Conservation (phyloP, 805 yeast genomes). For the Debaryomyces tyrocola region DNA sequence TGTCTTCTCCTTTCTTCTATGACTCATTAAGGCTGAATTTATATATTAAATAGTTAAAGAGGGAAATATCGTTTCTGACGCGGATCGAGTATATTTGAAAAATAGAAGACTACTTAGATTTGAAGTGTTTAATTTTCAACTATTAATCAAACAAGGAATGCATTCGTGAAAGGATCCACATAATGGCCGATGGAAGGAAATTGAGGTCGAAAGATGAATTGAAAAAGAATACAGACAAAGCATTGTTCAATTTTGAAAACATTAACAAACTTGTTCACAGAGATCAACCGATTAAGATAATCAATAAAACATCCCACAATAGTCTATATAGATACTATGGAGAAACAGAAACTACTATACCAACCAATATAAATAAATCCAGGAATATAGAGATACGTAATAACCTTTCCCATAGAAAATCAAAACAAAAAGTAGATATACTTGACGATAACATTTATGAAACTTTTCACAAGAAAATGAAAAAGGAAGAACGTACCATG, state of each 20-base stretch:
- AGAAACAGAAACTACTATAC: conserved; percentile 10
- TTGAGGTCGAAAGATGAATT: conserved; percentile 29
- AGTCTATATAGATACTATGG: conserved; percentile 13
- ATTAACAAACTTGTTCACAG: conserved; percentile 23
- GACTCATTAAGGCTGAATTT: conserved; percentile 13
- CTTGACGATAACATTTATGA: conserved; percentile 45
- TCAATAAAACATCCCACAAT: conserved; percentile 4
- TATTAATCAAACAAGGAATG: background rate
- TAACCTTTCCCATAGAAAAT: conserved; percentile 18
- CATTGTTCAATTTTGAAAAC: conserved; percentile 36
- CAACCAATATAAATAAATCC: conserved; percentile 5
- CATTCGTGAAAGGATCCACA: background rate
- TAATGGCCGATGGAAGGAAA: conserved; percentile 14
- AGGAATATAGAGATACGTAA: conserved; percentile 7
- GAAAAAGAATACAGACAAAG: conserved; percentile 9
- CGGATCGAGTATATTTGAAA: background rate
- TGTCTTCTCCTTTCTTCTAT: conserved; percentile 19
- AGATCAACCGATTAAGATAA: conserved; percentile 5
- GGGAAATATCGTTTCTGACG: too few species aligned
- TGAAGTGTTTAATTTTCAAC: too few species aligned
- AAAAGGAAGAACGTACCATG: conserved; percentile 64
- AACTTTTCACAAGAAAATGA: conserved; percentile 57
- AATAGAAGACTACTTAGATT: background rate
- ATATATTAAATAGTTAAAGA: too few species aligned
- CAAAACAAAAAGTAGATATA: conserved; percentile 32